Evolutionary conservation across 164 flowering plant species (phyloP), one percentile per base, ranked within the genome.

Genomic region (Dillenia suffruticosa): DNA sequence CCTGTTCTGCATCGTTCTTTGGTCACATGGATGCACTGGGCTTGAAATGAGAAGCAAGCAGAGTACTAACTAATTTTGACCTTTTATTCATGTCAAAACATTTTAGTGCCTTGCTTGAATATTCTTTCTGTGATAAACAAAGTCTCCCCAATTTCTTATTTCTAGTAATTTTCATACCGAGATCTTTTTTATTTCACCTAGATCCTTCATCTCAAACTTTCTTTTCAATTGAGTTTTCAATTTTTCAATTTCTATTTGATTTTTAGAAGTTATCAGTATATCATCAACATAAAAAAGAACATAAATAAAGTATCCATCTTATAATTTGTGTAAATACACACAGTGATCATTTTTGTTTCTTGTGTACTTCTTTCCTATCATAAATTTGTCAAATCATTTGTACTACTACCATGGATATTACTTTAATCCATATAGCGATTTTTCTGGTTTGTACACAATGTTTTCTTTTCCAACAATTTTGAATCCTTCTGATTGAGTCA

Each of bases 391-490:
- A 32, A 32, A 32, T 32, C 40, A 7, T 7, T 4, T 32, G 40
- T 32, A 32, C 58, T 64, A 59, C 32, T 63, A 46, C 44, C 63
- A 16, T 11, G 53, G 57, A 50, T 54, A 51, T 53, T 32, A 7
- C 6, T 32, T 32, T 32, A 4, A 32, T 32, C 2, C 5, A 26
- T 26, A 26, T 5, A 26, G 5, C 40, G 7, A 32, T 32, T 32
- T 32, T 32, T 32, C 7, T 4, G 5, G 40, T 32, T 32, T 32
- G 40, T 62, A 62, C 11, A 40, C 62, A 57, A 44, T 46, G 11
- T 56, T 56, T 45, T 68, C 62, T 16, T 56, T 46, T 7, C 62
- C 62, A 9, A 26, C 44, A 62, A 68, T 46, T 44, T 49, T 54
- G 57, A 47, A 32, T 32, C 7, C 40, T 32, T 32, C 40, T 32